Percentiles rank a stretch among this genome's conserved stretches.
Evolutionary conservation across 306 rosid genomes (phyloP).

Genomic region (Astragalus glycyphyllos): DNA sequence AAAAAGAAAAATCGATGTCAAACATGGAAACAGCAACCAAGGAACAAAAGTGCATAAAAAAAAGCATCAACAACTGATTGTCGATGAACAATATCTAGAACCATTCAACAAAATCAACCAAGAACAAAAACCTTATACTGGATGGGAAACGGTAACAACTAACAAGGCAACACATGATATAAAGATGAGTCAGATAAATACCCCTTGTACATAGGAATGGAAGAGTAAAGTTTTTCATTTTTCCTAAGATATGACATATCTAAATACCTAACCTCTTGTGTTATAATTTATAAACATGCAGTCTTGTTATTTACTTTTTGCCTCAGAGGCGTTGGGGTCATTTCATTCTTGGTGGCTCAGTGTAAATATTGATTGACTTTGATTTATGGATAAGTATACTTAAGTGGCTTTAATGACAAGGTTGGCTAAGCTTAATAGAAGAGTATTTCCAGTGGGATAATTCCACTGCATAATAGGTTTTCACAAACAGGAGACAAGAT

Average conservation of each 20-base stretch:
- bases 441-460: slow-evolving; percentile 1
- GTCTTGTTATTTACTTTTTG: slow-evolving; percentile 2
- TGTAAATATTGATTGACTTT: slow-evolving; percentile 11
- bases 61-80: slow-evolving; percentile 16
- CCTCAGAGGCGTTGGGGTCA: not conserved
- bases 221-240: slow-evolving; percentile 20
- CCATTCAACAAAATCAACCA: slow-evolving; percentile 28
- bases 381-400: slow-evolving; percentile 26
- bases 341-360: not conserved
- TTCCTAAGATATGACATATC: slow-evolving; percentile 3
- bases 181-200: slow-evolving; percentile 11
- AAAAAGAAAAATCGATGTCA: slow-evolving; percentile 49
- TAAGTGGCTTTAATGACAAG: slow-evolving; percentile 28
- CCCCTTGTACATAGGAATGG: slow-evolving; percentile 1
- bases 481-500: slow-evolving; percentile 21
- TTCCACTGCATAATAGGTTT: slow-evolving; percentile 16
- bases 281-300: slow-evolving; percentile 21
- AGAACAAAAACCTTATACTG: slow-evolving; percentile 33
- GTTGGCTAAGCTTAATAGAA: not conserved
- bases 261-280: not conserved
- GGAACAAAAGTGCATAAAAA: slow-evolving; percentile 32
- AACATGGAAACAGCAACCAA: slow-evolving; percentile 28
- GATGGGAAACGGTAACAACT: slow-evolving; percentile 26
- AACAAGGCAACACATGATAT: slow-evolving; percentile 26
- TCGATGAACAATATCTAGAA: slow-evolving; percentile 29